These are phyloP conservation scores for Xylariaceae sp. DNA, from an alignment of 2,329 filamentous ascomycete genomes.

Conservation along the genomic window DNA sequence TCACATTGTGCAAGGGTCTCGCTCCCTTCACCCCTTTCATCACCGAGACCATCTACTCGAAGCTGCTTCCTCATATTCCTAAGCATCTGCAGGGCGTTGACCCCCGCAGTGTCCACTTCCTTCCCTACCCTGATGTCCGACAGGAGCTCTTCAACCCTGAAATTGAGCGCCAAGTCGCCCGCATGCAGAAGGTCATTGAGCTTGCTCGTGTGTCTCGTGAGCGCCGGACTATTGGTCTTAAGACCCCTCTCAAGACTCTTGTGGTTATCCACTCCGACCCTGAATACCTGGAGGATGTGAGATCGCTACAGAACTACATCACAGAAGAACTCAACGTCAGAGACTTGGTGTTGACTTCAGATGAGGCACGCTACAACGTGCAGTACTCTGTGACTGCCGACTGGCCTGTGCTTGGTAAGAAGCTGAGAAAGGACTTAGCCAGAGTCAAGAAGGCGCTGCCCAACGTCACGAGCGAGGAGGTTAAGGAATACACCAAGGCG, in stretches of 20 bases:
- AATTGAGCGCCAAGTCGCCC: constrained; percentile 77
- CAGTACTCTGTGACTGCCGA: constrained; percentile 86
- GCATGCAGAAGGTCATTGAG: constrained; percentile 96
- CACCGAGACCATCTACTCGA: constrained; percentile 88
- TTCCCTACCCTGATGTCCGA: constrained; percentile 81
- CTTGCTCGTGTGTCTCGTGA: constrained; percentile 82
- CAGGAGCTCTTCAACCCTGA: constrained; percentile 81
- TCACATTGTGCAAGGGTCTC: constrained; percentile 67
- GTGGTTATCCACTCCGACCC: constrained; percentile 81
- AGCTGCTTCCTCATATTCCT: constrained; percentile 76
- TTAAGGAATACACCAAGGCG: constrained; percentile 68
- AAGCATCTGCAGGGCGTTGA: constrained; percentile 64
- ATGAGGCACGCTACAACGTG: constrained; percentile 88
- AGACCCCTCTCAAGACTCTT: constrained; percentile 84
- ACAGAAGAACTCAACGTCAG: constrained; percentile 86
- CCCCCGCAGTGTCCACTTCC: constrained; percentile 83
- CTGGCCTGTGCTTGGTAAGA: constrained; percentile 92
- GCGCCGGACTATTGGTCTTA: constrained; percentile 75
- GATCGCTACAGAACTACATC: constrained; percentile 81
- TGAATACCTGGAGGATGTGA: constrained; percentile 80
- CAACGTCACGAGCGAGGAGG: constrained; percentile 68
- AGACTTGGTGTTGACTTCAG: constrained; percentile 75
- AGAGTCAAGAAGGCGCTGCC: constrained; percentile 90
- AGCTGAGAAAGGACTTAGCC: constrained; percentile 89
- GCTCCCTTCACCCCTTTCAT: constrained; percentile 96